These are phyloP conservation scores for Sphagnum tenellum DNA, from an alignment of 225 moss, liverwort and hornwort genomes.

Conservation along the genomic window DNA sequence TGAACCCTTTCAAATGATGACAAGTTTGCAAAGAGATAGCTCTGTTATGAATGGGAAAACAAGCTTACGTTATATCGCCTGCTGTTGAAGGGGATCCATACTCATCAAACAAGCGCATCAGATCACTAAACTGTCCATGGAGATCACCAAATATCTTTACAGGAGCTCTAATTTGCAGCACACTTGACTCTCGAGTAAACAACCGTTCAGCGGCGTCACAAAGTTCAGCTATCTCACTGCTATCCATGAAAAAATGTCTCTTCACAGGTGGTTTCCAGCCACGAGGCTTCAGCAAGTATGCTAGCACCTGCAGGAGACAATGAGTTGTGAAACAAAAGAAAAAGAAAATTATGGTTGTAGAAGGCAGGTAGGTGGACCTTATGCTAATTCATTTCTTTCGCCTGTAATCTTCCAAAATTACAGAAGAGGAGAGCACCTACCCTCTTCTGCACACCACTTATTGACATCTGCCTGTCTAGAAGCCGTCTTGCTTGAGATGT, in stretches of 20 bases:
- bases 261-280: slow-evolving; percentile 69
- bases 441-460: slow-evolving; percentile 68
- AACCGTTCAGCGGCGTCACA: slow-evolving; percentile 49
- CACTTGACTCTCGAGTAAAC: slow-evolving; percentile 62
- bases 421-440: slow-evolving; percentile 5
- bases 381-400: no score
- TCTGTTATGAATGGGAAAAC: no score
- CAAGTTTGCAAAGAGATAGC: no score
- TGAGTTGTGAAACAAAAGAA: background rate
- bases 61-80: slow-evolving; percentile 54
- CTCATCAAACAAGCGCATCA: slow-evolving; percentile 68
- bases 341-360: no score
- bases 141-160: slow-evolving; percentile 64
- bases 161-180: slow-evolving; percentile 56
- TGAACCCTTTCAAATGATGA: no score
- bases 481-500: slow-evolving; percentile 41
- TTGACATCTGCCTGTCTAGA: slow-evolving; percentile 64
- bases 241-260: slow-evolving; percentile 63
- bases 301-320: slow-evolving; percentile 33
- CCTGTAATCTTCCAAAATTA: background rate
- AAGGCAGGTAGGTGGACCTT: no score
- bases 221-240: slow-evolving; percentile 60
- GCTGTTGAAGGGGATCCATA: slow-evolving; percentile 68
- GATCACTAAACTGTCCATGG: slow-evolving; percentile 66
- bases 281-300: slow-evolving; percentile 55